Evolutionary conservation across 805 yeast species (phyloP), one percentile per base, ranked within the genome.

Genomic region (Yarrowia bubula): DNA sequence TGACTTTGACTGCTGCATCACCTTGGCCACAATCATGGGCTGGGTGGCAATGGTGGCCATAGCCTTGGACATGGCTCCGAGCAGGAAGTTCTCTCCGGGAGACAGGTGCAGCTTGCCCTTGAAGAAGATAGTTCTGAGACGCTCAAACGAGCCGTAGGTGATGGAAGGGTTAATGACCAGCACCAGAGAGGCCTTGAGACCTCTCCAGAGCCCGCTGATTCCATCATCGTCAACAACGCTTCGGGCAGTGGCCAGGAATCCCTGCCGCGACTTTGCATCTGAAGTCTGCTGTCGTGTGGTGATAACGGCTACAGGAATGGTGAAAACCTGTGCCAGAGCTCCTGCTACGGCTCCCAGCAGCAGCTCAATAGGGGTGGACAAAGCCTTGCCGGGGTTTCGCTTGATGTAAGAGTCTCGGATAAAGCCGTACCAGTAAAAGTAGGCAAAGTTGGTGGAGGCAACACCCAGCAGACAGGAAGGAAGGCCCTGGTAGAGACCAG

Each of bases 371-470:
- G 84, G 77, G 0, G 95, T 88, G 53, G 84, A 78, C 41, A 80
- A 76, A 8, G 65, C 58, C 31, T 33, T 28, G 15, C 55, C 67
- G 71, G 71, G 76, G 75, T 69, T 77, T 73, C 65, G 66, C 79
- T 75, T 77, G 66, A 82, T 79, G 75, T 84, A 86, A 15, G 81
- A 75, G 63, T 82, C 80, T 68, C 90, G 83, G 15, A 89, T 85
- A 44, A 88, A 76, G 5, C 92, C 86, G 75, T 90, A 90, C 95
- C 96, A 90, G 75, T 89, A 90, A 75, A 90, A 90, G 75, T 90
- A 90, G 35, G 90, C 86, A 73, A 90, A 90, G 70, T 87, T 88
- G 72, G 89, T 90, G 8, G 88, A 84, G 1, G 92, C 92, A 10
- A 86, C 84, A 2, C 92, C 91, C 17, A 86, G 71, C 46, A 89